Base-by-base conservation (phyloP, 164 flowering plant species). In the Taxillus chinensis region DNA sequence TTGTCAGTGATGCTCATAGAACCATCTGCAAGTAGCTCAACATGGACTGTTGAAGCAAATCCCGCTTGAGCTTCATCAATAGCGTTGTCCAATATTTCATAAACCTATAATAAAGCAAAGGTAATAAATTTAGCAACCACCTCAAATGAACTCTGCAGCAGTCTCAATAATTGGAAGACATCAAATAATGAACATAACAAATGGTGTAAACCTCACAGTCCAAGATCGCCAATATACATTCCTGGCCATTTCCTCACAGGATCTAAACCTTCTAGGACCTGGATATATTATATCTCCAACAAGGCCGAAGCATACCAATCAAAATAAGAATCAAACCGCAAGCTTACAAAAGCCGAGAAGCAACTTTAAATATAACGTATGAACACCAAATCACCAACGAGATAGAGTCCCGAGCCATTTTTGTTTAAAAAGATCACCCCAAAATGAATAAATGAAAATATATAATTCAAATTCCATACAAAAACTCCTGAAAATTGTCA, bases 11-110 rank as follows among this genome's bases (percentile, higher is more conserved):
- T 79, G 86, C 97, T 74, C 68, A 95, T 97, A 63, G 97, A 87
- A 73, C 79, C 79, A 68, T 95, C 96, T 37, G 83, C 78, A 79
- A 55, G 78, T 48, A 95, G 71, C 68, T 79, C 74, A 68, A 91
- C 96, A 64, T 83, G 82, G 43, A 95, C 65, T 61, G 73, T 77
- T 55, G 96, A 76, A 53, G 99, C 96, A 75, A 73, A 87, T 51
- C 99, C 99, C 8, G 97, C 99, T 76, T 91, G 99, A 42, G 93
- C 95, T 80, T 95, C 97, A 79, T 91, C 99, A 63, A 95, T 71
- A 39, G 92, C 96, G 78, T 95, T 95, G 68, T 95, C 99, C 76
- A 95, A 73, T 64, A 95, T 95, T 72, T 95, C 99, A 81, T 86
- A 91, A 55, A 95, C 97, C 99, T 95, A 67, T 16, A 65, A 38